A percentile compares a stretch with the other conserved stretches of the same genome.
These are phyloP conservation scores for Schwanniomyces pseudopolymorphus DNA, from an alignment of 805 yeast genomes.

Conservation along the genomic window DNA sequence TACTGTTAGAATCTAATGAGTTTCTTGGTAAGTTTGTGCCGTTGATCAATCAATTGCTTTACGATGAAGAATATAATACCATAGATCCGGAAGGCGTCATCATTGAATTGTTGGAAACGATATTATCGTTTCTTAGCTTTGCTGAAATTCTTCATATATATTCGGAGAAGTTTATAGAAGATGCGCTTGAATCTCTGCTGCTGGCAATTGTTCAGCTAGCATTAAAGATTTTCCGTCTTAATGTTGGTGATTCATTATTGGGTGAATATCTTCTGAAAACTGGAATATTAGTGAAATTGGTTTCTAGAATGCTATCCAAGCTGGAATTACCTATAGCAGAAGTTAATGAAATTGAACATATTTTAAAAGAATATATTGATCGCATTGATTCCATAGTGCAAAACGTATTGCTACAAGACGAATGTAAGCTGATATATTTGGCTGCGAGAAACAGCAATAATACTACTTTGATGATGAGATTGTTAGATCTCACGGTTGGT, in stretches of 20 bases:
- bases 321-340: conserved; percentile 1
- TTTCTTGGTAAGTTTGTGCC: conserved; percentile 4
- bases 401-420: conserved; percentile 1
- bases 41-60: conserved; percentile 11
- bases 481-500: conserved; percentile 16
- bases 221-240: conserved; percentile 4
- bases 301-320: conserved; percentile 1
- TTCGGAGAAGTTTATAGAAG: conserved; percentile 14
- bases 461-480: conserved; percentile 17
- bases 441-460: conserved; percentile 8
- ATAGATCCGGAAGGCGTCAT: conserved; percentile 14
- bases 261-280: conserved; percentile 1
- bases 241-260: not conserved
- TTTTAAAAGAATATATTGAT: not conserved
- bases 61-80: conserved; percentile 7
- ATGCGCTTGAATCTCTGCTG: conserved; percentile 1
- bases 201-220: conserved; percentile 3
- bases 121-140: conserved; percentile 11
- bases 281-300: not conserved
- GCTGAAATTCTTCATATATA: conserved; percentile 13
- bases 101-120: conserved; percentile 13
- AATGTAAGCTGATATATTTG: conserved; percentile 8
- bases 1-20: not conserved
- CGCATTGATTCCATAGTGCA: not conserved
- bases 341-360: conserved; percentile 4